These are phyloP conservation scores for Gossypium arboreum DNA, from an alignment of 345 rosid genomes.

Conservation along the genomic window DNA sequence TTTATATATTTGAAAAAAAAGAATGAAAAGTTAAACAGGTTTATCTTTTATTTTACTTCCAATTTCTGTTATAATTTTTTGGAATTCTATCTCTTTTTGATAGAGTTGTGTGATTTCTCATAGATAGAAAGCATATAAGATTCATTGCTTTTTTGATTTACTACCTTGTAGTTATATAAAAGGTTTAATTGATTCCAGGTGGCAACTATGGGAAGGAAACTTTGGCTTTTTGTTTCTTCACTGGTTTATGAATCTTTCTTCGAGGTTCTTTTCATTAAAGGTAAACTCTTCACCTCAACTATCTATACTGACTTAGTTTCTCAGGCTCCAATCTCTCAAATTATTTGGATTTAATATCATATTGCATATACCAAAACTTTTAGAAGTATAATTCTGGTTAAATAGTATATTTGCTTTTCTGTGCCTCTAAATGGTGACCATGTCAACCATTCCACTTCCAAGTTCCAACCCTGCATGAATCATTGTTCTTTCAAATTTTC, in stretches of 20 bases:
- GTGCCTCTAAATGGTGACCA: too few species aligned
- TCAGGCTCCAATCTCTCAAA: not conserved
- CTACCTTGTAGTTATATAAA: slow-evolving; percentile 11
- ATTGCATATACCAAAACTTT: not conserved
- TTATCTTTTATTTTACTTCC: not conserved
- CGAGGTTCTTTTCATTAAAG: slow-evolving; percentile 63
- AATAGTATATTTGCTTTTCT: not conserved
- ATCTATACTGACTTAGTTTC: not conserved
- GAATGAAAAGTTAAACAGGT: not conserved
- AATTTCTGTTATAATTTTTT: not conserved
- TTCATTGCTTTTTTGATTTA: slow-evolving; percentile 1
- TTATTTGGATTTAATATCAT: not conserved
- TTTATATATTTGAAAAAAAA: not conserved
- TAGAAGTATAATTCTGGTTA: not conserved
- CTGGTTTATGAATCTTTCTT: slow-evolving; percentile 59
- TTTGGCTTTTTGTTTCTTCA: slow-evolving; percentile 42
- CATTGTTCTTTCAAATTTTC: not conserved
- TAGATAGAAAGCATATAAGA: not conserved
- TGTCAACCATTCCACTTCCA: not conserved
- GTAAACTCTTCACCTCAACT: slow-evolving; percentile 26
- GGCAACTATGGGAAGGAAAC: slow-evolving; percentile 56
- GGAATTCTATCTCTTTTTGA: not conserved
- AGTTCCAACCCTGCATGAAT: not conserved
- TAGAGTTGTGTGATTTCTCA: not conserved
- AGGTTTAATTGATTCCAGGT: slow-evolving; percentile 45